These are phyloP conservation scores for Marasmius tenuissimus DNA, from an alignment of 1,284 basidiomycete genomes.

Conservation along the genomic window DNA sequence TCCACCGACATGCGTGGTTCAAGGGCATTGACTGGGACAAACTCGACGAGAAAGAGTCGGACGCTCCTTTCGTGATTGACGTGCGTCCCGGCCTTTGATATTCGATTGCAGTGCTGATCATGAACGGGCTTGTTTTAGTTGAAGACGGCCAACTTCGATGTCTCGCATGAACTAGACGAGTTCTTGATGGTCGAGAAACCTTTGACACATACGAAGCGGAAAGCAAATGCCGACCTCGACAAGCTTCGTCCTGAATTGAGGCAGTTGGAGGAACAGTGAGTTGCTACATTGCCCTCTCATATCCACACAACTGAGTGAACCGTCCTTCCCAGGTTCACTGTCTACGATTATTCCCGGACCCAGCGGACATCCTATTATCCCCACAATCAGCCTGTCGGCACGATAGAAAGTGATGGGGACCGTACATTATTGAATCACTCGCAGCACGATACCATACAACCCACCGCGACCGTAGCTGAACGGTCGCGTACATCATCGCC, in stretches of 20 bases:
- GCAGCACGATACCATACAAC: constrained; percentile 17
- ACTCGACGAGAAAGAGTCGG: constrained; percentile 72
- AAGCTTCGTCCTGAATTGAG: constrained; percentile 89
- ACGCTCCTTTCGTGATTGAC: constrained; percentile 90
- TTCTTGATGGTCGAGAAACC: constrained; percentile 96
- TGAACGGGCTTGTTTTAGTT: constrained; percentile 46
- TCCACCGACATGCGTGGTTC: constrained; percentile 90
- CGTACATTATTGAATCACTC: constrained; percentile 20
- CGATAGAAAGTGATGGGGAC: constrained; percentile 40
- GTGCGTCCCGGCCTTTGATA: constrained; percentile 45
- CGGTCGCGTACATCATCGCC: constrained; percentile 63
- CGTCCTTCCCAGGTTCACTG: constrained; percentile 56
- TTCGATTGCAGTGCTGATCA: constrained; percentile 2
- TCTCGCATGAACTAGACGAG: constrained; percentile 95
- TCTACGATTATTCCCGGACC: constrained; percentile 71
- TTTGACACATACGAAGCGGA: constrained; percentile 89
- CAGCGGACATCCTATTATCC: constrained; percentile 77
- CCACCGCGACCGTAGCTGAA: constrained; percentile 35
- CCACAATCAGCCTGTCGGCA: constrained; percentile 67
- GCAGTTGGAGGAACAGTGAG: constrained; percentile 91
- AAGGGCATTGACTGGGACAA: constrained; percentile 77
- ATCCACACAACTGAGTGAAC: neutral
- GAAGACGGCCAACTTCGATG: constrained; percentile 96
- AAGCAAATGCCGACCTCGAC: constrained; percentile 79
- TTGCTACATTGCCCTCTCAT: constrained; percentile 13